These are phyloP conservation scores for Colletotrichum aenigma DNA, from an alignment of 2,329 filamentous ascomycete species.

Conservation along the genomic window DNA sequence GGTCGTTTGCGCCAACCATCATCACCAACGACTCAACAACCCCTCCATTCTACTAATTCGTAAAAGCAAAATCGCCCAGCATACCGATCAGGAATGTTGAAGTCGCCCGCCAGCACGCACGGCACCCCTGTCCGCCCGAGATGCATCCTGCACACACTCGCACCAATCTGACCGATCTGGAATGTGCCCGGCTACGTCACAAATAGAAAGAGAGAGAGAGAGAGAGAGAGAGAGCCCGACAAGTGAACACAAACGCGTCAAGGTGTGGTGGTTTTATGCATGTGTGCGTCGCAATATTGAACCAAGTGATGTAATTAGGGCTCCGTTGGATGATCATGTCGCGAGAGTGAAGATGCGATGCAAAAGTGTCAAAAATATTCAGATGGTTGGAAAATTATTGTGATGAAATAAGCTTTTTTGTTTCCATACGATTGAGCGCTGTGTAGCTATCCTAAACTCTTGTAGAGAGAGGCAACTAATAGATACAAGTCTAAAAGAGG, in stretches of 20 bases:
- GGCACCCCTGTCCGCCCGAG: constrained; percentile 13
- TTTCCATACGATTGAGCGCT: background rate
- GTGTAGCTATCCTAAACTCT: background rate
- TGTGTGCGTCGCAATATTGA: background rate
- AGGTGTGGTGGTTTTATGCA: background rate
- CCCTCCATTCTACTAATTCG: background rate
- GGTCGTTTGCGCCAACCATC: background rate
- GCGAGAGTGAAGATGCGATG: background rate
- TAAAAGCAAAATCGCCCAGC: background rate
- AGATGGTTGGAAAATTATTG: background rate
- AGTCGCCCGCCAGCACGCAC: background rate
- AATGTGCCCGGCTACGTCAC: constrained; percentile 6
- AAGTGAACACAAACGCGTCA: background rate
- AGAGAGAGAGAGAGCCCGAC: background rate
- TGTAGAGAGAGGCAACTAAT: background rate
- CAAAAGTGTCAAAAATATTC: background rate
- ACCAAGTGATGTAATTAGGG: background rate
- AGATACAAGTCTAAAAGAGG: constrained; percentile 15
- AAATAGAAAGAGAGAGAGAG: background rate
- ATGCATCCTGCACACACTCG: constrained; percentile 16
- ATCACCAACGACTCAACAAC: background rate
- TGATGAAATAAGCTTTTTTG: background rate
- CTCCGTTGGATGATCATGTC: background rate
- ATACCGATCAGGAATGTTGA: background rate
- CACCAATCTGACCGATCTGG: constrained; percentile 7